Conservation (phyloP, 768 basidiomycete genomes). For the Lactifluus echinatus region DNA sequence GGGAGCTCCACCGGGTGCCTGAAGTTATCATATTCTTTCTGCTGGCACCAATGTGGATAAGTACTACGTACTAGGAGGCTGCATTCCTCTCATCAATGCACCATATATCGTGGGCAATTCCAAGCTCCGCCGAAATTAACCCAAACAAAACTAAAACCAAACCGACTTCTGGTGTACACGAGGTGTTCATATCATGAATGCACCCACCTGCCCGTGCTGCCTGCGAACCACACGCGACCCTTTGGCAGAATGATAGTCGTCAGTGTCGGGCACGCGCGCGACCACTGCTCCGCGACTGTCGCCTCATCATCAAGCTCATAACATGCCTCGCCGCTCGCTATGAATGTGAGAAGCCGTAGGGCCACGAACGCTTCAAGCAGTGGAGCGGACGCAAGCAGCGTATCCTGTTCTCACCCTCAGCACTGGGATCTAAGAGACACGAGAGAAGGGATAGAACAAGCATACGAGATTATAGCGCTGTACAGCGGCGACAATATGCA, state of each 20-base stretch:
- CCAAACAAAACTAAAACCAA: not conserved
- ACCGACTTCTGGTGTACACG: not conserved
- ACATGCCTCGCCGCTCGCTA: conserved; percentile 34
- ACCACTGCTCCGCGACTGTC: conserved; percentile 47
- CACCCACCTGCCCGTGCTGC: conserved; percentile 18
- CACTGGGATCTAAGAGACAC: conserved; percentile 1
- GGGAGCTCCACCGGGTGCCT: too few species aligned
- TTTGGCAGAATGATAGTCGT: conserved; percentile 56
- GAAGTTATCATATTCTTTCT: too few species aligned
- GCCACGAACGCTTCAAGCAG: conserved; percentile 34
- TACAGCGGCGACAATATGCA: conserved; percentile 51
- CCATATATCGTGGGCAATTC: not conserved
- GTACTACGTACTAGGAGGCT: too few species aligned
- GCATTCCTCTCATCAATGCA: not conserved
- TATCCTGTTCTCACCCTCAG: conserved; percentile 27
- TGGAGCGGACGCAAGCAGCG: conserved; percentile 34
- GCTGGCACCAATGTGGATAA: too few species aligned
- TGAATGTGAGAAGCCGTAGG: conserved; percentile 49
- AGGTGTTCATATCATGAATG: not conserved
- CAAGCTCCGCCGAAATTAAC: not conserved
- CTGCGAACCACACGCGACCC: conserved; percentile 51
- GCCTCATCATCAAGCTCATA: conserved; percentile 33
- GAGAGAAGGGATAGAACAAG: conserved; percentile 9
- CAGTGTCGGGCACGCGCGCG: conserved; percentile 48
- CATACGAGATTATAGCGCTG: conserved; percentile 41